Conservation (phyloP, 2,329 filamentous ascomycete species). For the Fusarium xylarioides region DNA sequence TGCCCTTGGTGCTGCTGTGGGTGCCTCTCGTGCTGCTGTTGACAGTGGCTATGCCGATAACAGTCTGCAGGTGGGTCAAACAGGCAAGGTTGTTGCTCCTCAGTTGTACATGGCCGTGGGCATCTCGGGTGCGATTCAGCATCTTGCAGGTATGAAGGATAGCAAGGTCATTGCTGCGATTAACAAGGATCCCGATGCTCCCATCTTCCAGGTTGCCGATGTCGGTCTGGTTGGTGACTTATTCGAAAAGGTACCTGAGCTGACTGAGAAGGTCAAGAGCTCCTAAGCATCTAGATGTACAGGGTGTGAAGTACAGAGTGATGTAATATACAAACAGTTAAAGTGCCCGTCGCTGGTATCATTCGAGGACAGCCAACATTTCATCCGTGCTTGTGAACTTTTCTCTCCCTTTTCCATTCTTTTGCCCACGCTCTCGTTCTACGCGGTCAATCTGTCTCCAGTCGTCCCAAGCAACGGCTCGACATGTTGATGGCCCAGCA, state of each 20-base stretch:
- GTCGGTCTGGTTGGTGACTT: conserved; percentile 95
- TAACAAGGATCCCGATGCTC: conserved; percentile 96
- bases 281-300: conserved; percentile 44
- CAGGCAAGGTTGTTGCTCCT: conserved; percentile 97
- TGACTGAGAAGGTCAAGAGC: conserved; percentile 92
- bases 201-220: conserved; percentile 98
- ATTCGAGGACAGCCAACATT: conserved; percentile 64
- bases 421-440: conserved; percentile 73
- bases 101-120: conserved; percentile 95
- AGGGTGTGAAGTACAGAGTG: conserved; percentile 32
- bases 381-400: conserved; percentile 67
- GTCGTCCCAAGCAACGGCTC: conserved; percentile 80
- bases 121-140: conserved; percentile 97
- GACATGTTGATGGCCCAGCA: conserved; percentile 61
- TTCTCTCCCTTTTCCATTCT: conserved; percentile 80
- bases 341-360: conserved; percentile 33
- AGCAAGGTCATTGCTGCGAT: conserved; percentile 99
- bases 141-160: conserved; percentile 99
- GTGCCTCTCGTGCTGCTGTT: conserved; percentile 92
- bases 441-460: conserved; percentile 85
- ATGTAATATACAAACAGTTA: conserved; percentile 42
- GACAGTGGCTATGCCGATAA: conserved; percentile 99
- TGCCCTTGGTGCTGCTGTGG: conserved; percentile 91
- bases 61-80: conserved; percentile 97
- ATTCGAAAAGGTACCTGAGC: conserved; percentile 93